These are phyloP conservation scores for Botryotinia narcissicola DNA, from an alignment of 2,329 filamentous ascomycete species.

Conservation along the genomic window DNA sequence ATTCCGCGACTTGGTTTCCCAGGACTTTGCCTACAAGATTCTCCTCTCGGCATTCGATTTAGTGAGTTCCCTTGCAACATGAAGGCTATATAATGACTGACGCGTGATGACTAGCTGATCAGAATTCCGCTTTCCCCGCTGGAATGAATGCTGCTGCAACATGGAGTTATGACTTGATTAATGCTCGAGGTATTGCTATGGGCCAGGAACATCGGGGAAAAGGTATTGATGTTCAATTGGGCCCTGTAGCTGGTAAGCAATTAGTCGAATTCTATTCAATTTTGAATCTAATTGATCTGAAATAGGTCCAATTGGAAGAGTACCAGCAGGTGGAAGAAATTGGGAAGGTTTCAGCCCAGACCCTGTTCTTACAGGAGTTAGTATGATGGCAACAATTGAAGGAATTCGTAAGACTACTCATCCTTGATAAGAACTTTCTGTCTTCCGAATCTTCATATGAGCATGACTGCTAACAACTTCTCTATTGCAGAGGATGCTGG, in stretches of 20 bases:
- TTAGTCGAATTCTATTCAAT: not conserved
- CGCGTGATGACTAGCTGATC: conserved; percentile 50
- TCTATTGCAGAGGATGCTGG: conserved; percentile 60
- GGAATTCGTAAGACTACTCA: conserved; percentile 54
- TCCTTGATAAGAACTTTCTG: not conserved
- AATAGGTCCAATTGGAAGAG: conserved; percentile 56
- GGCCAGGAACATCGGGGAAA: conserved; percentile 72
- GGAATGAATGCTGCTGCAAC: conserved; percentile 75
- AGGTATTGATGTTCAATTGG: conserved; percentile 71
- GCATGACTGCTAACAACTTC: not conserved
- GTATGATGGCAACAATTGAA: conserved; percentile 68
- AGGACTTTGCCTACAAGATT: conserved; percentile 38
- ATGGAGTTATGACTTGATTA: conserved; percentile 70
- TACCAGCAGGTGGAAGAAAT: conserved; percentile 67
- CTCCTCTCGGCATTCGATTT: conserved; percentile 43
- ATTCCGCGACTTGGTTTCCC: conserved; percentile 37
- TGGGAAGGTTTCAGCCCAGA: conserved; percentile 70
- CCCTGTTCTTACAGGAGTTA: conserved; percentile 70
- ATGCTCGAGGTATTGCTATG: conserved; percentile 63
- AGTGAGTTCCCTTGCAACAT: conserved; percentile 26
- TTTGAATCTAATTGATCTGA: not conserved
- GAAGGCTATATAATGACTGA: conserved; percentile 45
- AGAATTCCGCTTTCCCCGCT: conserved; percentile 72
- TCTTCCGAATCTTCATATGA: no score
- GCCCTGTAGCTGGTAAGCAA: conserved; percentile 59